A percentile compares a stretch with the other conserved stretches of the same genome.
Evolutionary conservation across 192 early-diverging fungal species (phyloP).

Genomic region (Funneliformis mosseae): DNA sequence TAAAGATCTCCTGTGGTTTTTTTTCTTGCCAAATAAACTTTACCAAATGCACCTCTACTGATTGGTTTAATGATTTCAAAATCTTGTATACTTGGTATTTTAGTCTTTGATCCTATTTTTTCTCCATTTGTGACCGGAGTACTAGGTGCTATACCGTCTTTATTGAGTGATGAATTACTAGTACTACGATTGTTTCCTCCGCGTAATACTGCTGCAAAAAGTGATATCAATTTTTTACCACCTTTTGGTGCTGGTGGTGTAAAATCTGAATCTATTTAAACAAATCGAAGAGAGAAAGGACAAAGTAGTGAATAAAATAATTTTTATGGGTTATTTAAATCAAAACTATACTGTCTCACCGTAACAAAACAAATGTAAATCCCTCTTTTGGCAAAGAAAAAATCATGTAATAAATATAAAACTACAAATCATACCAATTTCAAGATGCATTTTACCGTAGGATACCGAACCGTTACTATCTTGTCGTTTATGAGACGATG

Average conservation of each 20-base stretch:
- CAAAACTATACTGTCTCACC: too few species aligned
- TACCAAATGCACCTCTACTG: constrained; percentile 92
- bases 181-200: constrained; percentile 44
- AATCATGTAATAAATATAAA: not conserved
- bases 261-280: constrained; percentile 18
- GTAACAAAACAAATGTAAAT: too few species aligned
- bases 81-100: constrained; percentile 85
- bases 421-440: constrained; percentile 1
- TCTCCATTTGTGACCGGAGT: not conserved
- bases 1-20: constrained; percentile 85
- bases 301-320: not conserved
- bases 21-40: constrained; percentile 86
- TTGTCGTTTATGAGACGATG: constrained; percentile 40
- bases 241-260: constrained; percentile 37
- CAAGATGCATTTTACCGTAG: not conserved
- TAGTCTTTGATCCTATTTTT: constrained; percentile 43
- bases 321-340: constrained; percentile 26
- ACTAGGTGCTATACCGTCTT: not conserved
- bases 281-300: not conserved
- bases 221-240: constrained; percentile 68
- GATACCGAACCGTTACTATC: constrained; percentile 44
- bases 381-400: not conserved
- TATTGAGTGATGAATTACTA: constrained; percentile 7
- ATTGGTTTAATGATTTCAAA: constrained; percentile 96
- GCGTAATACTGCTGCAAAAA: constrained; percentile 72